These are phyloP conservation scores for Domatiomyces catenatus DNA, from an alignment of 2,329 filamentous ascomycete genomes.

Conservation along the genomic window DNA sequence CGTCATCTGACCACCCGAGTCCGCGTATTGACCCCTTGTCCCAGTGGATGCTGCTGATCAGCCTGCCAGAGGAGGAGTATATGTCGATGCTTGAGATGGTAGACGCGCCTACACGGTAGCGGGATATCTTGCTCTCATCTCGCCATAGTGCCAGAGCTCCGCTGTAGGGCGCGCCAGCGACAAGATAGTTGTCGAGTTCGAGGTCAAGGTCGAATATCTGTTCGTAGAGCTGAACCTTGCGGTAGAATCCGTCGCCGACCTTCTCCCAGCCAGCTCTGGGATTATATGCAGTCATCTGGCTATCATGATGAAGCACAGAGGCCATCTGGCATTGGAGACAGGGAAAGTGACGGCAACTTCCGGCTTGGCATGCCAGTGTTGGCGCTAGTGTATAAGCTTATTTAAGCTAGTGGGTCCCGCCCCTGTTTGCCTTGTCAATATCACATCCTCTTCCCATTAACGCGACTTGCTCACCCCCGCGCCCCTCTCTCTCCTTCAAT, in stretches of 20 bases:
- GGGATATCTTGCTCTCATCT: slow-evolving; percentile 69
- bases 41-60: slow-evolving; percentile 73
- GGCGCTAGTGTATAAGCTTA: not conserved
- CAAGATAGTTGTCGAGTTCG: slow-evolving; percentile 86
- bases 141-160: slow-evolving; percentile 84
- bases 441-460: not conserved
- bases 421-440: not conserved
- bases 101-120: slow-evolving; percentile 56
- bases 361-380: not conserved
- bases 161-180: slow-evolving; percentile 81
- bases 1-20: slow-evolving; percentile 91
- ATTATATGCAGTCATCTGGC: slow-evolving; percentile 35
- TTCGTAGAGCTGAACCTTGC: slow-evolving; percentile 85
- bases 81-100: slow-evolving; percentile 79
- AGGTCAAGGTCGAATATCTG: slow-evolving; percentile 84
- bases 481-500: not conserved
- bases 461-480: not conserved
- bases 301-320: not conserved
- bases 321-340: not conserved
- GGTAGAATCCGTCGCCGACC: slow-evolving; percentile 86
- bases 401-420: not conserved
- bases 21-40: slow-evolving; percentile 77
- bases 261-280: slow-evolving; percentile 86
- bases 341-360: not conserved
- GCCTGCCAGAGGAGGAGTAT: slow-evolving; percentile 82